Evolutionary conservation across 2,329 filamentous ascomycete genomes (phyloP).

Genomic region (Penicillium oxalicum): DNA sequence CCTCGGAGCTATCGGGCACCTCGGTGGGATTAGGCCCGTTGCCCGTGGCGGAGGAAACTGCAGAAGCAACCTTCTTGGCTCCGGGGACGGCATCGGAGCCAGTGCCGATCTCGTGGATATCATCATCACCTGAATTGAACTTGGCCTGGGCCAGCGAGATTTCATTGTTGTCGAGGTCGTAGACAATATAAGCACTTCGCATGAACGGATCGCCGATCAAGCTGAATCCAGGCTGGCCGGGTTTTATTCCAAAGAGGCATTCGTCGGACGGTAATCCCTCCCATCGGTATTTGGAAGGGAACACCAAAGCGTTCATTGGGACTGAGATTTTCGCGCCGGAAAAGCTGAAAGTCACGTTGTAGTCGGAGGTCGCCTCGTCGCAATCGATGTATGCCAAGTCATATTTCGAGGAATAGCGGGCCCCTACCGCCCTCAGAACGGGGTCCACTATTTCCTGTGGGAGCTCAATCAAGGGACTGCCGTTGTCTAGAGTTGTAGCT

Average conservation of each 20-base stretch:
- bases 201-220: constrained; percentile 71
- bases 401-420: not conserved
- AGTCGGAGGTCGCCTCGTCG: not conserved
- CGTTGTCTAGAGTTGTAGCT: not conserved
- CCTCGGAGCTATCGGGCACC: not conserved
- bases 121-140: constrained; percentile 49
- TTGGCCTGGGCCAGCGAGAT: constrained; percentile 64
- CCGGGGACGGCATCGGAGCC: not conserved
- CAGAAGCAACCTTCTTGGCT: not conserved
- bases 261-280: not conserved
- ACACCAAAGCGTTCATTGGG: not conserved
- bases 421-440: not conserved
- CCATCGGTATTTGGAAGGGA: not conserved
- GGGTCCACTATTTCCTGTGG: not conserved
- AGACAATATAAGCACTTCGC: constrained; percentile 68
- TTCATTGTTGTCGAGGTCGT: constrained; percentile 65
- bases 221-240: constrained; percentile 43
- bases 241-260: not conserved
- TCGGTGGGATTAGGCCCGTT: not conserved
- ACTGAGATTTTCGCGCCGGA: not conserved
- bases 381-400: not conserved
- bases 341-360: not conserved
- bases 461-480: not conserved
- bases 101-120: not conserved
- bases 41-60: not conserved